Conservation (phyloP, 2,329 filamentous ascomycete species). For the Phyllosticta ampelicida region DNA sequence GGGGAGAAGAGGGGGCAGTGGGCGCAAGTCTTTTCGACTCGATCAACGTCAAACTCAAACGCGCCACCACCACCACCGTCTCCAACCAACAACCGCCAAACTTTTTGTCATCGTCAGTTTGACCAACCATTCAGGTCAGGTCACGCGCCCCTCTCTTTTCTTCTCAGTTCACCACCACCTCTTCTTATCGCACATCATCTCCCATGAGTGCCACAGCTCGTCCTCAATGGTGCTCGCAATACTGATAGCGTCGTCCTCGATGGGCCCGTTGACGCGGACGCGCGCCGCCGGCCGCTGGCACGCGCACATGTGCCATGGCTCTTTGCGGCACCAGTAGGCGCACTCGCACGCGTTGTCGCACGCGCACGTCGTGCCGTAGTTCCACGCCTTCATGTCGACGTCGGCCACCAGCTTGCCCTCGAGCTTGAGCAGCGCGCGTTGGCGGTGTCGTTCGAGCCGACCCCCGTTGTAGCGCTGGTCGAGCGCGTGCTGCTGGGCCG, state of each 20-base stretch:
- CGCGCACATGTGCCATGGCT: neutral
- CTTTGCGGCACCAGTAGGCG: neutral
- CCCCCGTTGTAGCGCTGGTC: neutral
- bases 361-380: neutral
- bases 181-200: neutral
- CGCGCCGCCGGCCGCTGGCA: neutral
- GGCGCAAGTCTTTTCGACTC: no score
- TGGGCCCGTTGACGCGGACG: neutral
- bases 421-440: neutral
- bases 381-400: neutral
- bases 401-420: neutral
- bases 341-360: neutral
- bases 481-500: neutral
- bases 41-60: no score
- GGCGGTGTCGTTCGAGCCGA: neutral
- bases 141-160: no score
- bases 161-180: neutral
- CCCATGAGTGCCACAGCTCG: neutral
- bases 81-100: no score
- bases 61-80: no score
- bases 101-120: no score
- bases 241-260: neutral
- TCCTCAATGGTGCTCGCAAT: neutral
- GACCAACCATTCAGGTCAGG: no score
- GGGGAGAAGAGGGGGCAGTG: no score